Conservation (phyloP, 2,329 filamentous ascomycete genomes). For the Juglanconis oblonga region DNA sequence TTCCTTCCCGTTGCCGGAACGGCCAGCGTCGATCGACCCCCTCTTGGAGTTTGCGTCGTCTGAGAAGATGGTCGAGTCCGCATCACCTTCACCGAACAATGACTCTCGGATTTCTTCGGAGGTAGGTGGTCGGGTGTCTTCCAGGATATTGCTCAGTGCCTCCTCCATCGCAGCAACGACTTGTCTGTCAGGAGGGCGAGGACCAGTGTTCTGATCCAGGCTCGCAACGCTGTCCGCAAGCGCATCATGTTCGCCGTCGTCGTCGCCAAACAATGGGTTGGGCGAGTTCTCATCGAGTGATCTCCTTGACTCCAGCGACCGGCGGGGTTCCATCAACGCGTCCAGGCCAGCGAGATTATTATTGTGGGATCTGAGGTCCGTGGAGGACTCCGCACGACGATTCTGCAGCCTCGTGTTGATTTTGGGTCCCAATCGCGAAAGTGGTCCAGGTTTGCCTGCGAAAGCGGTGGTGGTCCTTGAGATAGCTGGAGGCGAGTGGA, state of each 20-base stretch:
- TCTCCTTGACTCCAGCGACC: conserved; percentile 42
- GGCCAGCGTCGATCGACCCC: conserved; percentile 31
- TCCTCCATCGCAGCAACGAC: conserved; percentile 92
- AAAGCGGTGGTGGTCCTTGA: conserved; percentile 12
- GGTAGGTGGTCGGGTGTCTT: conserved; percentile 65
- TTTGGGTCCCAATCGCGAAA: conserved; percentile 39
- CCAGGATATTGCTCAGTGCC: conserved; percentile 89
- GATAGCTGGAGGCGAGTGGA: conserved; percentile 9
- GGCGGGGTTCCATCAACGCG: conserved; percentile 45
- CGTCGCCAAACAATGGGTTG: conserved; percentile 73
- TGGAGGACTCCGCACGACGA: conserved; percentile 44
- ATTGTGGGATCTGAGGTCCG: conserved; percentile 40
- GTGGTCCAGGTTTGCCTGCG: conserved; percentile 40
- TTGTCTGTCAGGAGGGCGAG: conserved; percentile 64
- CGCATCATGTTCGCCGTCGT: conserved; percentile 69
- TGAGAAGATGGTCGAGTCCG: conserved; percentile 48
- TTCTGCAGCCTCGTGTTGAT: conserved; percentile 29
- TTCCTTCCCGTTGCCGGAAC: conserved; percentile 43
- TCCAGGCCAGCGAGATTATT: conserved; percentile 39
- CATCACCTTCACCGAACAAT: conserved; percentile 59
- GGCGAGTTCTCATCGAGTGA: conserved; percentile 57
- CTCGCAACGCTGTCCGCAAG: conserved; percentile 73
- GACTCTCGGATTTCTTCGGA: conserved; percentile 64
- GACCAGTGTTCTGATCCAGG: conserved; percentile 68
- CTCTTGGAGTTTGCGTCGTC: conserved; percentile 58